These are phyloP conservation scores for Phycomyces nitens DNA, from an alignment of 192 early-diverging fungal genomes.

Conservation along the genomic window DNA sequence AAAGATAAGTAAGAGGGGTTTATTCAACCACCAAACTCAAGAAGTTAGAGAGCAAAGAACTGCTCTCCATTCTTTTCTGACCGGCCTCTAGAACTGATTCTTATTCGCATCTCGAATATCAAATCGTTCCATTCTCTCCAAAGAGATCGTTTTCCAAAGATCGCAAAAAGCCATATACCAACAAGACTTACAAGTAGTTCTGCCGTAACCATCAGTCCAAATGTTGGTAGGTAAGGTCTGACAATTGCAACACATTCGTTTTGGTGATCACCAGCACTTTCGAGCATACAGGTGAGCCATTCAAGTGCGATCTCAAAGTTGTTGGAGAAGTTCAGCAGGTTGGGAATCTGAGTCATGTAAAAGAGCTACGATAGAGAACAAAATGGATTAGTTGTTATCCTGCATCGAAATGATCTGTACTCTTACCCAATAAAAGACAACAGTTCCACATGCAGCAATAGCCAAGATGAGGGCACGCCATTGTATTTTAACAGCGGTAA, in stretches of 20 bases:
- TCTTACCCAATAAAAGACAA: conserved; percentile 52
- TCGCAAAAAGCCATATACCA: conserved; percentile 42
- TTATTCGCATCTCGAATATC: conserved; percentile 36
- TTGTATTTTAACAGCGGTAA: conserved; percentile 49
- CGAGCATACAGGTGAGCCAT: conserved; percentile 41
- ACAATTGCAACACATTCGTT: conserved; percentile 35
- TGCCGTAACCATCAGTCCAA: conserved; percentile 43
- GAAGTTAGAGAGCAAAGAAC: conserved; percentile 44
- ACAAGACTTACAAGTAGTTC: conserved; percentile 41
- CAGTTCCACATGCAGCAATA: conserved; percentile 31
- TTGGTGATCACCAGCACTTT: conserved; percentile 24
- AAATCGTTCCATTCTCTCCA: conserved; percentile 45
- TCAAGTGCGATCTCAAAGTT: conserved; percentile 14
- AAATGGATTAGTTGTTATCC: too few relatives aligned
- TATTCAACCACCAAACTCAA: too few relatives aligned
- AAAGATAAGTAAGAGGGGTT: too few relatives aligned
- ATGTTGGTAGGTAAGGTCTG: conserved; percentile 38
- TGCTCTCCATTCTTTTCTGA: conserved; percentile 44
- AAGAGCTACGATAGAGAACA: conserved; percentile 30
- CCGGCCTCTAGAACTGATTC: conserved; percentile 25
- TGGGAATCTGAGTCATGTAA: conserved; percentile 42
- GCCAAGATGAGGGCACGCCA: conserved; percentile 53
- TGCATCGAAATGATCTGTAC: not conserved
- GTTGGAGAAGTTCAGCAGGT: conserved; percentile 18
- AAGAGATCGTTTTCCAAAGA: conserved; percentile 44